These are phyloP conservation scores for Naganishia friedmannii DNA, from an alignment of 768 basidiomycete species.

Conservation along the genomic window DNA sequence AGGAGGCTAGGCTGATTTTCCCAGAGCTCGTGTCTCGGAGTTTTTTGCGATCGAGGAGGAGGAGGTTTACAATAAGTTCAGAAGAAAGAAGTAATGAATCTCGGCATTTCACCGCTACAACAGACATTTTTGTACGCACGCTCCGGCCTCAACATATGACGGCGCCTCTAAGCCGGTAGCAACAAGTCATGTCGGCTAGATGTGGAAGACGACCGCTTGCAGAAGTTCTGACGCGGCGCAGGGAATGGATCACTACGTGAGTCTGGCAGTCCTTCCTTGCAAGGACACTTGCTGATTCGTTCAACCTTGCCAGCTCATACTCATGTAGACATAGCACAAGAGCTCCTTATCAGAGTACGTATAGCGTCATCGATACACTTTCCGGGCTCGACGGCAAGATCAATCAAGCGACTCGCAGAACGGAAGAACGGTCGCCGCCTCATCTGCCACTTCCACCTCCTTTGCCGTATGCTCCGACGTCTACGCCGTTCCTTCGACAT, in stretches of 20 bases:
- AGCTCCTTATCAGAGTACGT: not conserved
- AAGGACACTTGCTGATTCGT: not conserved
- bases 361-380: not conserved
- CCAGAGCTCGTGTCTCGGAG: slow-evolving; percentile 20
- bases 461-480: slow-evolving; percentile 4
- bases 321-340: not conserved
- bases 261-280: not conserved
- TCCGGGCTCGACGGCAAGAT: not conserved
- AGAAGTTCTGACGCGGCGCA: not conserved
- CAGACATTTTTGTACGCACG: not conserved
- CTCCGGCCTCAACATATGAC: no score
- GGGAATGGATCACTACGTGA: not conserved
- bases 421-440: slow-evolving; percentile 12
- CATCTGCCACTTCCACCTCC: slow-evolving; percentile 16
- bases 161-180: not conserved
- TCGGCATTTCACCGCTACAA: not conserved
- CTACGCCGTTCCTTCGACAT: slow-evolving; percentile 16
- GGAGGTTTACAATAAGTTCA: not conserved
- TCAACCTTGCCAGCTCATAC: not conserved
- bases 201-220: not conserved
- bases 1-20: not conserved
- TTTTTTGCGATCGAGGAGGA: not conserved
- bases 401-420: not conserved
- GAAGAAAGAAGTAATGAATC: not conserved
- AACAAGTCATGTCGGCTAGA: not conserved